Conservation (phyloP, 176 grass and related monocot species). For the Oryza punctata region DNA sequence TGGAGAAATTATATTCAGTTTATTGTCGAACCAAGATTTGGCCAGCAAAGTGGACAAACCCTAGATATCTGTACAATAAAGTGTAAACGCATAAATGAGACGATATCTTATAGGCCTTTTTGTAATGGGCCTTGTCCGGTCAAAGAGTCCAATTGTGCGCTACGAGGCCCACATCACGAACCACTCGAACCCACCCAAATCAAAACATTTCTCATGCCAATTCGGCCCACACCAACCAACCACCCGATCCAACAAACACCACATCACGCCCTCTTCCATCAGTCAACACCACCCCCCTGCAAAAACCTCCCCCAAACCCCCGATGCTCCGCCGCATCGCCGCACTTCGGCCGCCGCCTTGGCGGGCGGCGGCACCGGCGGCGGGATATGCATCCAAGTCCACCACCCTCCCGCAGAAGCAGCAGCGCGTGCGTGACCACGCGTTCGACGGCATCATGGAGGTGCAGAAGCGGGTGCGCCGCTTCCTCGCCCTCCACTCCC, state of each 20-base stretch:
- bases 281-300: not conserved
- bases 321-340: slow-evolving; percentile 49
- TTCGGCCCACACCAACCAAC: not conserved
- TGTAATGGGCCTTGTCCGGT: too few relatives aligned
- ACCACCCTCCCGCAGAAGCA: slow-evolving; percentile 79
- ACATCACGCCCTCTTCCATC: not conserved
- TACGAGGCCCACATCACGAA: not conserved
- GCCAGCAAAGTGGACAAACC: too few relatives aligned
- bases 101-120: too few relatives aligned
- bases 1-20: too few relatives aligned
- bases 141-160: too few relatives aligned
- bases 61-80: too few relatives aligned
- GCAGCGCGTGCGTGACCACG: slow-evolving; percentile 82
- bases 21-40: too few relatives aligned
- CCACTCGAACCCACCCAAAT: not conserved
- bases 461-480: slow-evolving; percentile 82
- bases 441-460: slow-evolving; percentile 87
- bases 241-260: not conserved
- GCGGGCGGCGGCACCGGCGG: not conserved
- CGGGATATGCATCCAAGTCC: slow-evolving; percentile 58
- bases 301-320: slow-evolving; percentile 2
- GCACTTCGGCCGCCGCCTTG: slow-evolving; percentile 20
- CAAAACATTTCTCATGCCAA: too few relatives aligned
- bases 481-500: slow-evolving; percentile 53
- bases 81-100: too few relatives aligned